phyloP scores from a whole-genome alignment of 2,329 filamentous ascomycete genomes.

The Hymenoscyphus linearis region DNA sequence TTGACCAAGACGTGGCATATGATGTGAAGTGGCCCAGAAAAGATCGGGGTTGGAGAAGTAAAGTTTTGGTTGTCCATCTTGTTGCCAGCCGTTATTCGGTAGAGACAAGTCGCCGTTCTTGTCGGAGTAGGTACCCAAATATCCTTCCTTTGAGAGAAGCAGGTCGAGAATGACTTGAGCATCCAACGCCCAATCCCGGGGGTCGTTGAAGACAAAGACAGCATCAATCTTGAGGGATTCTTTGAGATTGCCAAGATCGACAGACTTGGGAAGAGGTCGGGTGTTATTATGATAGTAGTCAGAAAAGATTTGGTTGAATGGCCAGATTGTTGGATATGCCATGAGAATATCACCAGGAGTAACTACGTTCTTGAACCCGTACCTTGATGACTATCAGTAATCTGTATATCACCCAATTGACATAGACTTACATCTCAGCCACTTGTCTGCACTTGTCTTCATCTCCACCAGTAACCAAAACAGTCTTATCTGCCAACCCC shows the following conservation, averaged over 20 bases:
- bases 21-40: constrained; percentile 79
- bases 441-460: constrained; percentile 44
- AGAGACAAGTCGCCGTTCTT: constrained; percentile 61
- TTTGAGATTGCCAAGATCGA: constrained; percentile 39
- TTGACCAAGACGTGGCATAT: constrained; percentile 79
- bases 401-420: not conserved
- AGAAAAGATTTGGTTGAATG: constrained; percentile 66
- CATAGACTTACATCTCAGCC: constrained; percentile 48
- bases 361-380: constrained; percentile 77
- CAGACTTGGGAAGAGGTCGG: constrained; percentile 48
- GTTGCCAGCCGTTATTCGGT: constrained; percentile 71
- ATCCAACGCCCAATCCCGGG: constrained; percentile 90
- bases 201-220: constrained; percentile 90
- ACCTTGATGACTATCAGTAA: constrained; percentile 34
- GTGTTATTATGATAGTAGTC: constrained; percentile 55
- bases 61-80: constrained; percentile 70
- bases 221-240: constrained; percentile 73
- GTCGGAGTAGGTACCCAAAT: constrained; percentile 70
- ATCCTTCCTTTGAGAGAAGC: constrained; percentile 71
- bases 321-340: constrained; percentile 70
- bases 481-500: constrained; percentile 56
- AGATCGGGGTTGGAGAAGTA: constrained; percentile 89
- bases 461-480: constrained; percentile 64
- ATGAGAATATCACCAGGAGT: constrained; percentile 80
- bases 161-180: constrained; percentile 77